Percentiles rank a stretch among this genome's conserved stretches.
Evolutionary conservation across 345 rosid species (phyloP).

Genomic region (Citrus hindsii): DNA sequence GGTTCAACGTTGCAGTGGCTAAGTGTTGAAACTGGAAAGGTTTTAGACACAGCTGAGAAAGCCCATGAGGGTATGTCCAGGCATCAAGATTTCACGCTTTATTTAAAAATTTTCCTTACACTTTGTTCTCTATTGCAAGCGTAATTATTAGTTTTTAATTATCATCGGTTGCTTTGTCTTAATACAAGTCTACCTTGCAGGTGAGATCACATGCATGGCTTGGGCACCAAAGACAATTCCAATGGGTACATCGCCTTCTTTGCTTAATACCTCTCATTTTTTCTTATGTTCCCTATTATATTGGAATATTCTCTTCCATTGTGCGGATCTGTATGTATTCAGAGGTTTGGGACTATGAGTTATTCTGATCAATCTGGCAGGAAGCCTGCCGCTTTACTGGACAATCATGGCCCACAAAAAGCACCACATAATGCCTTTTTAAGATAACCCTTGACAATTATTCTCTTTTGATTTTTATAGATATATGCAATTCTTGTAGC

Average conservation of each 20-base stretch:
- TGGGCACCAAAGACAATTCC: constrained; percentile 74
- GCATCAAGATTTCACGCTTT: neutral
- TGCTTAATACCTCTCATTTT: neutral
- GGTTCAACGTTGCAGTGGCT: constrained; percentile 88
- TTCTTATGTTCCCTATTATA: neutral
- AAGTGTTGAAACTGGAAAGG: constrained; percentile 74
- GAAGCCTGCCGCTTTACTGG: neutral
- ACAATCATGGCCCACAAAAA: neutral
- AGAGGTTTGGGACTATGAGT: neutral
- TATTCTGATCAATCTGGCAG: neutral
- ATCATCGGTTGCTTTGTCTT: neutral
- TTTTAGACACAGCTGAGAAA: constrained; percentile 83
- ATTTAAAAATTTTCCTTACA: neutral
- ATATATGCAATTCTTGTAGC: neutral
- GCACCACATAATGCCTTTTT: neutral
- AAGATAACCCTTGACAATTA: neutral
- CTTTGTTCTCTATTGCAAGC: neutral
- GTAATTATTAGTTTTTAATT: neutral
- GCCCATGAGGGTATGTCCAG: constrained; percentile 73
- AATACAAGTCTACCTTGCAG: constrained; percentile 35
- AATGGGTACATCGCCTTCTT: constrained; percentile 46
- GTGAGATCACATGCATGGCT: constrained; percentile 73
- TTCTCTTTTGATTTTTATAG: neutral
- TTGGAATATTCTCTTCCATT: neutral
- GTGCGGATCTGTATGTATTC: neutral